Conservation (phyloP, 177 flowering plant genomes). For the Vitis hybrid region DNA sequence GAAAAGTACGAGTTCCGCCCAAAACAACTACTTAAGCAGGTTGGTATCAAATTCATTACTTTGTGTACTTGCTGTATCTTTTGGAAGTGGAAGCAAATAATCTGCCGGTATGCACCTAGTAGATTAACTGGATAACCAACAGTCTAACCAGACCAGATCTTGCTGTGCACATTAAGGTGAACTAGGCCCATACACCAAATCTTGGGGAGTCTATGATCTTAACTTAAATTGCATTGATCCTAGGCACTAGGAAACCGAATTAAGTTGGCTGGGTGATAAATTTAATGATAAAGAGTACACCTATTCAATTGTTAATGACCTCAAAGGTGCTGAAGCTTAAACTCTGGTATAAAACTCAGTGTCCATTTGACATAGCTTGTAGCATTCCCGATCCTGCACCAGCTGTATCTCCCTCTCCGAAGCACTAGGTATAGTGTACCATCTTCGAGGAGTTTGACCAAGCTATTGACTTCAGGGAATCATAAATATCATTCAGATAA, state of each 20-base stretch:
- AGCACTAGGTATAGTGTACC: background rate
- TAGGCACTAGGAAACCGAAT: background rate
- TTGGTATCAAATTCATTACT: slow-evolving; percentile 13
- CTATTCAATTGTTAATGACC: background rate
- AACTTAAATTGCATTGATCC: background rate
- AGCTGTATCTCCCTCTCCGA: background rate
- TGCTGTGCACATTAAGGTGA: background rate
- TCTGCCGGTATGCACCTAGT: background rate
- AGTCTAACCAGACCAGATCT: no score
- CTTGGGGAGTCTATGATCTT: background rate
- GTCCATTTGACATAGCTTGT: background rate
- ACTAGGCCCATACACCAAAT: background rate
- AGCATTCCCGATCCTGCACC: background rate
- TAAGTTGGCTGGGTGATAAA: background rate
- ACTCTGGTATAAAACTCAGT: background rate
- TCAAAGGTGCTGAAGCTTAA: background rate
- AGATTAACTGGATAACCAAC: background rate
- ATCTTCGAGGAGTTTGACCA: background rate
- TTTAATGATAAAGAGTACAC: background rate
- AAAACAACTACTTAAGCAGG: slow-evolving; percentile 86
- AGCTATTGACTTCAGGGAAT: background rate
- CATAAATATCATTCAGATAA: background rate
- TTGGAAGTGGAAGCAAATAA: background rate
- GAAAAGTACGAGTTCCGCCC: slow-evolving; percentile 96
- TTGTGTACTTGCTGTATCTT: background rate